These are phyloP conservation scores for Xeromyces bisporus DNA, from an alignment of 495 filamentous ascomycete species.

Conservation along the genomic window DNA sequence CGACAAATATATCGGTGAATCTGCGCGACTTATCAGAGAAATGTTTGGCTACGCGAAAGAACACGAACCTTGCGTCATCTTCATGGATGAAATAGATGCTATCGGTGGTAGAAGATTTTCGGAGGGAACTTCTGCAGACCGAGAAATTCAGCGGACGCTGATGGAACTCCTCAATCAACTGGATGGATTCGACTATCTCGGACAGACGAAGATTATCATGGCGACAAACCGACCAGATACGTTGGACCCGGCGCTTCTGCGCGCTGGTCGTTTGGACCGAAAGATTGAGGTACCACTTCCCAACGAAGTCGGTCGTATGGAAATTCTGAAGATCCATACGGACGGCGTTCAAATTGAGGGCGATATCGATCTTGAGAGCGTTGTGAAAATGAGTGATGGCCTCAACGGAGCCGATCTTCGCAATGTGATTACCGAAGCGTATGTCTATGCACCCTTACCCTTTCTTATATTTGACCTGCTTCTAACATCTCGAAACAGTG, in stretches of 20 bases:
- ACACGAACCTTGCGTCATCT: constrained; percentile 99
- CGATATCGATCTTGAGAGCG: constrained; percentile 97
- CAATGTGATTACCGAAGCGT: constrained; percentile 98
- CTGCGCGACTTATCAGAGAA: constrained; percentile 89
- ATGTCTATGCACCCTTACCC: constrained; percentile 25
- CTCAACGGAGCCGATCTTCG: constrained; percentile 94
- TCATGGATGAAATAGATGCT: constrained; percentile 99
- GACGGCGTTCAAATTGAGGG: constrained; percentile 73
- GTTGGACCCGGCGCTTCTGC: constrained; percentile 81
- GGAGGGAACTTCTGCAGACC: constrained; percentile 96
- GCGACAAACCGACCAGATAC: constrained; percentile 98
- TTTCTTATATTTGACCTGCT: constrained; percentile 7
- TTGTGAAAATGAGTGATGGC: constrained; percentile 99
- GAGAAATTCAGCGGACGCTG: constrained; percentile 95
- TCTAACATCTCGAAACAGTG: constrained; percentile 31
- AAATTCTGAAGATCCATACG: constrained; percentile 98
- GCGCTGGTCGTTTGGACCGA: constrained; percentile 85
- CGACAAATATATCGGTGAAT: constrained; percentile 99
- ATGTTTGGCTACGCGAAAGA: constrained; percentile 99
- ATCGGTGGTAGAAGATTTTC: constrained; percentile 95
- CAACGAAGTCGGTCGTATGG: constrained; percentile 94
- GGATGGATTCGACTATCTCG: constrained; percentile 97
- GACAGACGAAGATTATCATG: constrained; percentile 99
- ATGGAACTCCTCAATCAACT: constrained; percentile 99
- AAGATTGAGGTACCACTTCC: constrained; percentile 98